Percentiles rank a stretch among this genome's conserved stretches.
Conservation (phyloP, 2,329 filamentous ascomycete genomes). For the Dactylellina haptotyla region DNA sequence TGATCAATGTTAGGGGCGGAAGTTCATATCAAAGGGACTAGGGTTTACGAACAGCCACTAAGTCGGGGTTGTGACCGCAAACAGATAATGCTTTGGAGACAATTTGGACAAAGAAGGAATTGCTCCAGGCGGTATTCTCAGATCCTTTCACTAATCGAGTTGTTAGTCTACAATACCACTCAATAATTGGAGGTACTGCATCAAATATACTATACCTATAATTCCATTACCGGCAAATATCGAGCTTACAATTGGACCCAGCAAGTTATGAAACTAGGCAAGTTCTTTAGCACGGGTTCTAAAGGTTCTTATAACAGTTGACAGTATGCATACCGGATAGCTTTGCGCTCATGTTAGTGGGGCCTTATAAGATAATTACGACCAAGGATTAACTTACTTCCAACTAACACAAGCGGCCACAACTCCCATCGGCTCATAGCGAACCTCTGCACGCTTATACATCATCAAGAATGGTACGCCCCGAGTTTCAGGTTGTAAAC, state of each 20-base stretch:
- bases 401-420: constrained; percentile 93
- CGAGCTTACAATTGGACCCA: constrained; percentile 88
- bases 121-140: constrained; percentile 95
- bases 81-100: constrained; percentile 80
- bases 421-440: constrained; percentile 91
- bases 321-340: constrained; percentile 62
- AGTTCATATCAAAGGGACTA: background rate
- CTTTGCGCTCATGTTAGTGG: constrained; percentile 59
- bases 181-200: background rate
- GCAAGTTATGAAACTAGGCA: constrained; percentile 84
- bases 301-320: background rate
- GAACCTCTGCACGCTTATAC: constrained; percentile 91
- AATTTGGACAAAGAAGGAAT: constrained; percentile 81
- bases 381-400: constrained; percentile 72
- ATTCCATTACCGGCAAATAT: constrained; percentile 92
- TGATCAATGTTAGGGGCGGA: background rate
- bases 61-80: constrained; percentile 81
- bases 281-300: constrained; percentile 3
- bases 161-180: background rate
- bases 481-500: constrained; percentile 75
- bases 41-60: constrained; percentile 71
- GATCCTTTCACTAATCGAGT: constrained; percentile 78
- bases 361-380: constrained; percentile 54
- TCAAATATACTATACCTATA: constrained; percentile 63
- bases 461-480: constrained; percentile 73